Base-by-base conservation (phyloP, 2,329 filamentous ascomycete species). In the Curvularia hawaiiensis region DNA sequence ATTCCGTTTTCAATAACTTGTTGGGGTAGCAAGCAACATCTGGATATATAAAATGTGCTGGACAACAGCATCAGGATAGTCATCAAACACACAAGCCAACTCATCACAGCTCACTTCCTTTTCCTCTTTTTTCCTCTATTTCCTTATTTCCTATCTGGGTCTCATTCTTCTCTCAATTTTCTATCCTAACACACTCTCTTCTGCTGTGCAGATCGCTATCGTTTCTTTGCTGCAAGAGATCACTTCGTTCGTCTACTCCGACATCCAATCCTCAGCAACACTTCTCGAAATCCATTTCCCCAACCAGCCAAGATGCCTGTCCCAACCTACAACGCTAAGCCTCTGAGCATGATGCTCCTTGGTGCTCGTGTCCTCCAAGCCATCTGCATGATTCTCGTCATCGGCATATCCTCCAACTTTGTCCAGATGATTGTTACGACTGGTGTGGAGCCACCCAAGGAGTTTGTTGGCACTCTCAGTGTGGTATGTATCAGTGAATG, bases 341-440 rank as follows among this genome's bases (percentile, higher is more conserved):
- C 80, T 50, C 80, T 95, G 65, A 91, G 90, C 75, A 86, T 89
- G 67, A 90, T 89, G 66, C 96, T 96, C 79, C 87, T 90, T 57
- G 80, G 87, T 64, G 85, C 89, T 65, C 88, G 93, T 47, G 82
- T 84, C 56, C 82, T 93, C 65, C 88, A 96, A 74, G 83, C 86
- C 58, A 78, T 90, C 61, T 86, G 85, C 26, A 88, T 97, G 71
- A 82, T 95, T 56, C 82, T 88, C 57, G 87, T 95, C 64, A 89
- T 96, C 63, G 91, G 92, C 45, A 85, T 97, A 75, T 87, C 87
- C 0, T 86, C 89, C 69, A 92, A 93, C 77, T 96, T 97, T 77
- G 88, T 96, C 69, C 83, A 87, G 24, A 84, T 90, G 66, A 92
- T 96, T 73, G 85, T 91, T 44, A 79, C 82, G 43, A 84, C 82